These are phyloP conservation scores for Ustilago shanxiensis DNA, from an alignment of 1,284 basidiomycete genomes.

Conservation along the genomic window DNA sequence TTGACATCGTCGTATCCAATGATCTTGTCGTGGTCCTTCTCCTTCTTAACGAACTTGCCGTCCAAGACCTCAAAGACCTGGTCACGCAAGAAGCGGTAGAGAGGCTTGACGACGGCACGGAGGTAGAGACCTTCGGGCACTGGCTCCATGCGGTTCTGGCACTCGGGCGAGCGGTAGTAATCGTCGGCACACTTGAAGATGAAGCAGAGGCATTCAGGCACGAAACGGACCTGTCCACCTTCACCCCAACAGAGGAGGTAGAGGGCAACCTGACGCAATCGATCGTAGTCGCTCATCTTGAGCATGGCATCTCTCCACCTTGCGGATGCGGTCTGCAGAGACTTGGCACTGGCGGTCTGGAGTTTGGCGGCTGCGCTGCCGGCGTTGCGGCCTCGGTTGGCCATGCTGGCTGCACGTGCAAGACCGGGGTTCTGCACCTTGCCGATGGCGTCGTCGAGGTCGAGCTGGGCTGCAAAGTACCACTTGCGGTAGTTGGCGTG, in stretches of 20 bases:
- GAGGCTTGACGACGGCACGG: conserved; percentile 88
- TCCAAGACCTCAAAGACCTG: conserved; percentile 98
- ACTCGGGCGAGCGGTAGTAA: conserved; percentile 99
- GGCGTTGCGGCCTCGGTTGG: conserved; percentile 70
- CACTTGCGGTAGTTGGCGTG: conserved; percentile 75
- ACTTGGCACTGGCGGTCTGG: conserved; percentile 80
- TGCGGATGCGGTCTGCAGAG: conserved; percentile 82
- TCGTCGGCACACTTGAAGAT: conserved; percentile 99
- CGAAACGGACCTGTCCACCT: conserved; percentile 97
- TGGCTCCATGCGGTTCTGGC: conserved; percentile 91
- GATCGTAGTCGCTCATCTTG: conserved; percentile 98
- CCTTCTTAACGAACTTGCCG: conserved; percentile 89
- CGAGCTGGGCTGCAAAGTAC: conserved; percentile 99
- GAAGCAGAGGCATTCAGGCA: conserved; percentile 96
- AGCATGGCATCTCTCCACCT: conserved; percentile 99
- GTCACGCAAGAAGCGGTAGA: conserved; percentile 98
- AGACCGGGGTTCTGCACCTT: conserved; percentile 91
- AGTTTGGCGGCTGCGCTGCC: conserved; percentile 72
- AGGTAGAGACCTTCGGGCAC: conserved; percentile 96
- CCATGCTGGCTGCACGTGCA: conserved; percentile 84
- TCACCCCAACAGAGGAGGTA: conserved; percentile 98
- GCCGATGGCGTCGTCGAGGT: conserved; percentile 97
- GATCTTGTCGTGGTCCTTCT: conserved; percentile 92
- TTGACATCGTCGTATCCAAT: conserved; percentile 99
- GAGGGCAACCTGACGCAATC: conserved; percentile 93